Base-by-base conservation (phyloP, 768 basidiomycete species). In the Cantharellus anzutake region DNA sequence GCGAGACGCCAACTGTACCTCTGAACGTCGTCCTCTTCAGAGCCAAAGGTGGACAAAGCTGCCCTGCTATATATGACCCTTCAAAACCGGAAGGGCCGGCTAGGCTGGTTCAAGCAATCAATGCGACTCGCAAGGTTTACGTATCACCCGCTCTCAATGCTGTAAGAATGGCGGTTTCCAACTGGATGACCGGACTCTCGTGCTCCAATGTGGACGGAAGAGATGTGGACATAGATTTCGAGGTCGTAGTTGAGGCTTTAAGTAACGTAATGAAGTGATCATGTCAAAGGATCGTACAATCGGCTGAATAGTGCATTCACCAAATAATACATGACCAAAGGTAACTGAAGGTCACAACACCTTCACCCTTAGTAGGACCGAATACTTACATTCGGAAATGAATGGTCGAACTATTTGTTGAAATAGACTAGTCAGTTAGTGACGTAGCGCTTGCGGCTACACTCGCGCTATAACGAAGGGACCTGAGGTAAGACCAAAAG, bases 1-100 rank as follows among this genome's bases (percentile, higher is more conserved):
- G 3, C n/a, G 1, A 5, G 16, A 3, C 41, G 60, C 51, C 57
- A 51, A 41, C 16, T 44, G 41, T 71, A 16, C 69, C 68, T 4
- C 67, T 72, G 56, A 73, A 73, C 61, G 67, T 72, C 50, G 70
- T 72, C 35, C 65, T 73, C 14, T 72, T 73, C 66, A 62, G 70
- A 0, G 66, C 65, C 2, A 59, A 64, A 3, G 41, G 14, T 37
- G 52, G 52, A 37, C 20, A 29, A 29, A 29, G 20, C 44, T 48
- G 44, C 44, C 44, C 44, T 48, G 44, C 44, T 11, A 48, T 48
- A 48, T 48, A 11, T 48, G 11, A 11, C 29, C 44, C 11, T 29
- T 11, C 44, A 48, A 48, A 29, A 11, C 29, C 44, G 11, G 44
- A 48, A 11, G 64, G 58, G 0, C 39, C 65, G 60, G 16, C 20